Base-by-base conservation (phyloP, 768 basidiomycete species). In the Calocybe indica region DNA sequence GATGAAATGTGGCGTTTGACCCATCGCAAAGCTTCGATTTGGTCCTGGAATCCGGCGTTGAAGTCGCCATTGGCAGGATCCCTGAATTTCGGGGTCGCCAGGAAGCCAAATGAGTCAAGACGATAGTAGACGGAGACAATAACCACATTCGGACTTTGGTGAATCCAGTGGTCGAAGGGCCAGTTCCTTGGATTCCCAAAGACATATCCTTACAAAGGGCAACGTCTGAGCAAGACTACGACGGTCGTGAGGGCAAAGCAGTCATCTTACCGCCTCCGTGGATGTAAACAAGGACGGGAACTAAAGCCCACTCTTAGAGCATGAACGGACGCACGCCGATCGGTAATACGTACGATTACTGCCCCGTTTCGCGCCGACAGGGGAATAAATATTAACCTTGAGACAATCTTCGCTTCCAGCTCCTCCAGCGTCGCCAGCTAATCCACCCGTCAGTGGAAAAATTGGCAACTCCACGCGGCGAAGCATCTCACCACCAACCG, bases 111-210 rank as follows among this genome's bases (percentile, higher is more conserved):
- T 0, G 78, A 74, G 44, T 73, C 72, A 15, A 85, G 72, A 12
- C 78, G 77, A 59, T 85, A 85, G 59, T 85, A 82, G 6, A 83
- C 74, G 0, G 83, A 81, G 7, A 83, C 82, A 45, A 83, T 67
- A 37, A 85, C 73, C 15, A 84, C 74, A 47, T 79, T 74, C 2
- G 80, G 80, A 28, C 69, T 76, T 55, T 83, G 82, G 38, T 82
- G 65, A 45, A 85, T 64, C 82, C 81, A 85, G 53, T 71, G 66
- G 54, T 83, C 75, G 56, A 83, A 84, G 1, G 83, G 80, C 79
- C 78, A 85, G 58, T 77, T 80, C 1, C 66, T 68, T 1, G 81
- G 82, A 57, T 83, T 85, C 5, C 83, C 80, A 52, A 58, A 78
- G 14, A 75, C 58, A 49, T 80, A 84, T 15, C 75, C 79, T 79